Evolutionary conservation across 257 asterid species (phyloP), one percentile per base, ranked within the genome.

Genomic region (Jasminum sambac): DNA sequence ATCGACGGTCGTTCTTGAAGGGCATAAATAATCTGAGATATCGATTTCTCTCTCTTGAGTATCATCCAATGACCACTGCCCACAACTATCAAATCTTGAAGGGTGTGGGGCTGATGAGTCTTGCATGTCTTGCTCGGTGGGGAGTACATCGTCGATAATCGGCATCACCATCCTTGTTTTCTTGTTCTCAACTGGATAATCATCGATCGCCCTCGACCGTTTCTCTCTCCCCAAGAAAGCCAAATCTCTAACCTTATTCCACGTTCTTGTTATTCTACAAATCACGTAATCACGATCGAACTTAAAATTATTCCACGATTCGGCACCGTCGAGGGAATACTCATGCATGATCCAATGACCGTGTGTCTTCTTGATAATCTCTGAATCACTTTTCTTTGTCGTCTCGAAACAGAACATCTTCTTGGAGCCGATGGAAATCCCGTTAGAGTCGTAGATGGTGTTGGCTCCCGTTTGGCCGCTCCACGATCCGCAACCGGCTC

Each of bases 341-440:
- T 64, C 68, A 11, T 64, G 36, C 68, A 64, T 39, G 21, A 64
- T 40, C 68, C 68, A 64, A 8, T 64, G 68, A 64, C 13, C 13
- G 1, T 16, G 21, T 12, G 9, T 40, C 8, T 64, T 39, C 50
- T 3, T 14, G 23, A 3, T 39, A 39, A n/a, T 6, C 1, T 25
- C 25, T 4, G 2, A 44, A 44, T 44, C 55, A 30, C 36, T 4
- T 30, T 1, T 44, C 55, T 17, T 13, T 44, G 55, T 14, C 55
- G 55, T 14, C 55, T 44, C 2, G 55, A 44, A 64, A 21, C 2
- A 8, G n/a, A 64, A 21, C 68, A 40, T 64, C 30, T 14, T 39
- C 8, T 37, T 25, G 2, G 25, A 26, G 3, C 62, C 71, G 12
- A 66, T 66, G 2, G 46, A 1, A 16, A 7, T 2, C 0, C 42